Conservation (phyloP, 371 early-diverging fungal species). For the Mucor saturninus region DNA sequence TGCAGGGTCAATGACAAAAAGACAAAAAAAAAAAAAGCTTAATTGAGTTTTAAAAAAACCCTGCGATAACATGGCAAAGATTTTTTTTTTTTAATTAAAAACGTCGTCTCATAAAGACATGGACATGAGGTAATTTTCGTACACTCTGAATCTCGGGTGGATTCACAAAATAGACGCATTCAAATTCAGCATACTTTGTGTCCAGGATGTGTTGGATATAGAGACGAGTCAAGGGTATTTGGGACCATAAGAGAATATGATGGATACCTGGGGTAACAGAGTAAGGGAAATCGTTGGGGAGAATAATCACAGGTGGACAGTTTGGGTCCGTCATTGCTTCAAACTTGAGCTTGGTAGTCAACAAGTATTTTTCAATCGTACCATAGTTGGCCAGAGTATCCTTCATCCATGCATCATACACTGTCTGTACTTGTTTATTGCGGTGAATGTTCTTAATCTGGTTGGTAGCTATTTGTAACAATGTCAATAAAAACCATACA, state of each 20-base stretch:
- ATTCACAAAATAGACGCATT: slow-evolving; percentile 33
- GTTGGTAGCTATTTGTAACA: slow-evolving; percentile 17
- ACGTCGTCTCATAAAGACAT: slow-evolving; percentile 30
- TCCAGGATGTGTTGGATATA: slow-evolving; percentile 27
- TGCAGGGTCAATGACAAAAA: no score
- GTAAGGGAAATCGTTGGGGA: slow-evolving; percentile 59
- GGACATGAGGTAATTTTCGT: slow-evolving; percentile 32
- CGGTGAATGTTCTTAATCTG: slow-evolving; percentile 30
- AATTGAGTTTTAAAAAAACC: background rate
- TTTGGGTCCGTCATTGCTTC: slow-evolving; percentile 9
- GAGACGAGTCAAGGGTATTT: slow-evolving; percentile 31
- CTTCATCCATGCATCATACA: slow-evolving; percentile 28
- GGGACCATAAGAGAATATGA: slow-evolving; percentile 59
- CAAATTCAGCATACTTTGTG: slow-evolving; percentile 20
- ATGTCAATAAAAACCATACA: background rate
- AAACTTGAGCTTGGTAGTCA: slow-evolving; percentile 33
- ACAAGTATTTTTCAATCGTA: slow-evolving; percentile 39
- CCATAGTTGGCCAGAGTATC: slow-evolving; percentile 33
- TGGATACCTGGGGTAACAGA: slow-evolving; percentile 36
- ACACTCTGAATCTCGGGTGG: slow-evolving; percentile 36
- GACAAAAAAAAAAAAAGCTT: no score
- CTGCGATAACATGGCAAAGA: no score
- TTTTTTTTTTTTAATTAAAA: background rate
- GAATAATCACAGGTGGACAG: slow-evolving; percentile 37
- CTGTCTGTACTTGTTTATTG: slow-evolving; percentile 20